Percentiles rank a stretch among this genome's conserved stretches.
These are phyloP conservation scores for Acrocalymma vagum DNA, from an alignment of 2,329 filamentous ascomycete genomes.

Conservation along the genomic window DNA sequence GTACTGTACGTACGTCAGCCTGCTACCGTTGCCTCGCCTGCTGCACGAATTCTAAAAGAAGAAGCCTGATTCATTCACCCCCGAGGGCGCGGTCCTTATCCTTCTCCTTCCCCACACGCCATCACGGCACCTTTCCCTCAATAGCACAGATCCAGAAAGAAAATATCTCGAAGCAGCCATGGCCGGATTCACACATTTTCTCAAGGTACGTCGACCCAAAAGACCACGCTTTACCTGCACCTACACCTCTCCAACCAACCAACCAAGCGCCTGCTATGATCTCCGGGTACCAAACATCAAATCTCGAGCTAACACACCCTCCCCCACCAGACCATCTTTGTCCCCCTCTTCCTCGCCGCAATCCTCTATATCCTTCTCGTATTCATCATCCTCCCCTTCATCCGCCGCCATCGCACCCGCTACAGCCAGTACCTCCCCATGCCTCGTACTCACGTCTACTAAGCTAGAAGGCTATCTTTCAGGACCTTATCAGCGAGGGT, in stretches of 20 bases:
- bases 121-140: too few relatives aligned
- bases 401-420: constrained; percentile 53
- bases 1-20: too few relatives aligned
- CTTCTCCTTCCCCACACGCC: too few relatives aligned
- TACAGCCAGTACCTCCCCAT: constrained; percentile 56
- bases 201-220: constrained; percentile 35
- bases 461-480: constrained; percentile 2
- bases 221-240: background rate
- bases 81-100: too few relatives aligned
- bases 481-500: constrained; percentile 4
- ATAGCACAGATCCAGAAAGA: too few relatives aligned
- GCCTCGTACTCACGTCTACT: constrained; percentile 17
- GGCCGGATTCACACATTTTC: constrained; percentile 42
- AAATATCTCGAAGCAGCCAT: too few relatives aligned
- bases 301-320: constrained; percentile 20
- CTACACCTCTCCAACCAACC: background rate
- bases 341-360: constrained; percentile 55
- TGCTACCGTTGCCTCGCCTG: too few relatives aligned
- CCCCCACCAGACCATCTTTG: constrained; percentile 49
- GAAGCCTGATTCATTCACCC: too few relatives aligned
- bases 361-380: constrained; percentile 53
- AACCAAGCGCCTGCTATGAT: constrained; percentile 1
- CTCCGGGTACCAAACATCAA: constrained; percentile 3
- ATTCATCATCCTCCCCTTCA: constrained; percentile 53
- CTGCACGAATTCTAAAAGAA: too few relatives aligned